Percentiles rank a stretch among this genome's conserved stretches.
phyloP scores from a whole-genome alignment of 2,329 filamentous ascomycete species.

The Sporothrix pallida region DNA sequence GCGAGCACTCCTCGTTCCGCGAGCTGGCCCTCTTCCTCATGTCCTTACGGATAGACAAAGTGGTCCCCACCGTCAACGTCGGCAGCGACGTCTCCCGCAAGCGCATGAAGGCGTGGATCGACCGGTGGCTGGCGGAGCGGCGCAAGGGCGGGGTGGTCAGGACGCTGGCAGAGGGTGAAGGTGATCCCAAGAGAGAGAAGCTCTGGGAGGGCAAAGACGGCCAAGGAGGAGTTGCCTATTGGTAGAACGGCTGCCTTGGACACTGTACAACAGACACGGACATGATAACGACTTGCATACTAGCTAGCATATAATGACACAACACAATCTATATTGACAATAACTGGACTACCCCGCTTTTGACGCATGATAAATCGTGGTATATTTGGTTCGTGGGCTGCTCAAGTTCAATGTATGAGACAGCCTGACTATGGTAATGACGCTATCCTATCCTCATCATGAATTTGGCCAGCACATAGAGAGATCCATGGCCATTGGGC shows the following conservation, averaged over 20 bases:
- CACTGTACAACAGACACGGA: neutral
- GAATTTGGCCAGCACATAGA: too few relatives aligned
- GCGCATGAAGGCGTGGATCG: constrained; percentile 69
- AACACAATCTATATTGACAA: too few relatives aligned
- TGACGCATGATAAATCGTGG: too few relatives aligned
- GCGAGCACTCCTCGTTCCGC: constrained; percentile 92
- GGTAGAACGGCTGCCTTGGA: constrained; percentile 41
- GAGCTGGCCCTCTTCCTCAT: constrained; percentile 95
- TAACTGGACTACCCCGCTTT: too few relatives aligned
- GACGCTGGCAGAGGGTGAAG: constrained; percentile 49
- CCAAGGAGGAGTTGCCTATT: constrained; percentile 49
- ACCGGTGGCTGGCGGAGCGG: constrained; percentile 66
- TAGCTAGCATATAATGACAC: neutral
- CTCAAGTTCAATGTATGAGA: too few relatives aligned
- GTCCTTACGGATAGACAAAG: constrained; percentile 80
- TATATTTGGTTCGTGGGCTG: too few relatives aligned
- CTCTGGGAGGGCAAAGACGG: constrained; percentile 52
- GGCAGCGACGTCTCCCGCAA: constrained; percentile 62
- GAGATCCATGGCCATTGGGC: too few relatives aligned
- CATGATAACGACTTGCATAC: neutral
- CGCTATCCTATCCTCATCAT: too few relatives aligned
- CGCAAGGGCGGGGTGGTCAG: constrained; percentile 59
- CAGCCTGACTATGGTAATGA: too few relatives aligned
- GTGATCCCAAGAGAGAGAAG: constrained; percentile 43
- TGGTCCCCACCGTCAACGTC: constrained; percentile 92